Evolutionary conservation across 371 early-diverging fungal species (phyloP), one percentile per base, ranked within the genome.

Genomic region (Entomophthora muscae): DNA sequence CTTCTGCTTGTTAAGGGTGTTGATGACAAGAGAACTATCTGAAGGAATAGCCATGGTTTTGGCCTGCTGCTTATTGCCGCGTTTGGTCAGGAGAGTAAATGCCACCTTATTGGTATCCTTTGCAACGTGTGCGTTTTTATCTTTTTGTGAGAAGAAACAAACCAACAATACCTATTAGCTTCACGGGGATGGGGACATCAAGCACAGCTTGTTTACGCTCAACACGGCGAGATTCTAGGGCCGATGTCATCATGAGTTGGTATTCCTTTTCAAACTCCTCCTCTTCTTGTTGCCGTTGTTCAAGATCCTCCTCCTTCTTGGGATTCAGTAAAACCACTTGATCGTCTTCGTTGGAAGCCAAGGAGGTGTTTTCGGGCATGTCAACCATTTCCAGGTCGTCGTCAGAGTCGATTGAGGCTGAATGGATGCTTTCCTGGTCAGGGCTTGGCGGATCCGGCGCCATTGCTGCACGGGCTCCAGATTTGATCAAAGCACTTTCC

Each of bases 11-110:
- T 79, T 78, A 23, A 86, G 77, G 2, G 93, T 86, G 61, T 79
- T 87, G 61, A 85, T 75, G 0, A 88, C 97, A 67, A 96, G 81
- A 10, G 82, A 72, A 57, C 86, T 88, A 71, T 89, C 87, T 2
- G 88, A 76, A 0, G 97, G 97, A 1, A 96, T 79, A 52, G 84
- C 83, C 72, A 96, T 82, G 3, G 78, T 76, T 69, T 83, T 84
- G 21, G 78, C 33, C 61, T 89, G 89, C 64, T 91, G 92, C 71
- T 89, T 89, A 72, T 90, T 93, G 61, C 92, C 93, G 71, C 86
- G 87, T 72, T 91, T 92, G 27, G 91, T 90, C 64, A 96, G 73
- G 29, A 95, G 71, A 0, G 91, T 86, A 69, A 95, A 95, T 12
- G 86, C 77, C 66, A 94, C 90, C 27, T 80, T 78, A 52, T 79